phyloP scores from a whole-genome alignment of 2,329 filamentous ascomycete genomes.

The Chalaropsis thielavioides region DNA sequence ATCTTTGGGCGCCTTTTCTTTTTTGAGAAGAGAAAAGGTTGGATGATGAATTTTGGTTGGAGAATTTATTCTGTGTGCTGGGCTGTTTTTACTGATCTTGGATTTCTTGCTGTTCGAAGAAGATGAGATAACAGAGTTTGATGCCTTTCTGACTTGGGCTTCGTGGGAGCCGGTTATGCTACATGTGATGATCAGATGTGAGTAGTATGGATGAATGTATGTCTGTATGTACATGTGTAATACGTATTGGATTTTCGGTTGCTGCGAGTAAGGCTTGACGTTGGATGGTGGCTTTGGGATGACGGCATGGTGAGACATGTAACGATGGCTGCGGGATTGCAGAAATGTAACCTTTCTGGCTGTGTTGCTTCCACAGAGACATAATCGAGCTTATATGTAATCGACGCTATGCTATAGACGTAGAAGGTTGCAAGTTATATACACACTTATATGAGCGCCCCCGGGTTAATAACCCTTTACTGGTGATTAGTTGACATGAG shows the following conservation, averaged over 20 bases:
- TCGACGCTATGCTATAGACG: too few species aligned
- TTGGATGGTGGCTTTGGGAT: too few species aligned
- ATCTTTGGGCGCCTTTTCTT: constrained; percentile 6
- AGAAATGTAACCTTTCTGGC: too few species aligned
- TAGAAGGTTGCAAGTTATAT: background rate
- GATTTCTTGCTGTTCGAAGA: constrained; percentile 1
- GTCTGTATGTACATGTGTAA: too few species aligned
- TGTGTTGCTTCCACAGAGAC: too few species aligned
- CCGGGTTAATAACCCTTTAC: background rate
- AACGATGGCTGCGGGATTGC: too few species aligned
- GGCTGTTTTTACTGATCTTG: constrained; percentile 13
- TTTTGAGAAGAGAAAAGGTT: background rate
- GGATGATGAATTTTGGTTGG: background rate
- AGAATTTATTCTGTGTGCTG: background rate
- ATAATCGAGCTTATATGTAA: too few species aligned
- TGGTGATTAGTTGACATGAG: background rate
- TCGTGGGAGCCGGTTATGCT: background rate
- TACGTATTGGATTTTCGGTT: too few species aligned
- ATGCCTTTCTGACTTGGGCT: background rate
- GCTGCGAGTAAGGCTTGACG: too few species aligned
- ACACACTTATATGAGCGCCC: background rate
- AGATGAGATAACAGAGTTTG: background rate
- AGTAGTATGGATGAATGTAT: background rate
- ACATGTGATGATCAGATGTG: background rate
- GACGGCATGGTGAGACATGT: too few species aligned